These are phyloP conservation scores for Pleurotus citrinopileatus DNA, from an alignment of 768 basidiomycete genomes.

Conservation along the genomic window DNA sequence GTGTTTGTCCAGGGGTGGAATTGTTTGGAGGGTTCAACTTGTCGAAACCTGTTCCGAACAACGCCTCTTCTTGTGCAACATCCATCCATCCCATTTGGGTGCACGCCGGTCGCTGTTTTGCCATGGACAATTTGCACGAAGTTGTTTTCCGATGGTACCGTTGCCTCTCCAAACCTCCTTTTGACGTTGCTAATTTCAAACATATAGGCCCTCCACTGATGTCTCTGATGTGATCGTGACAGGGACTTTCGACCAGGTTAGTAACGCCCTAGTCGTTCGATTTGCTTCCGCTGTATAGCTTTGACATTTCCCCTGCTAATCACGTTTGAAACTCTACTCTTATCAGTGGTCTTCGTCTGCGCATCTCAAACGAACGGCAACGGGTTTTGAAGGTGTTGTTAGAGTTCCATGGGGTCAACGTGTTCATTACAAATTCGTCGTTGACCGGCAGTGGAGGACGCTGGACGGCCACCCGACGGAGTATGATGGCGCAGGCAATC, in stretches of 20 bases:
- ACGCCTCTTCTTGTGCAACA: neutral
- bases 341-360: conserved; percentile 60
- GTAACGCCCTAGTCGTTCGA: conserved; percentile 19
- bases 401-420: conserved; percentile 61
- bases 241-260: conserved; percentile 76
- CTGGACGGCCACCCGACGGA: conserved; percentile 57
- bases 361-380: conserved; percentile 47
- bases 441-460: conserved; percentile 67
- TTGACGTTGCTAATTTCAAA: no score
- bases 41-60: neutral
- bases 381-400: conserved; percentile 54
- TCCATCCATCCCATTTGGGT: neutral
- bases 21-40: conserved; percentile 4
- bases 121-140: conserved; percentile 46
- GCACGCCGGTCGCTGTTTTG: neutral
- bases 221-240: conserved; percentile 64
- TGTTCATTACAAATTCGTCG: conserved; percentile 75
- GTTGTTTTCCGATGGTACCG: conserved; percentile 49
- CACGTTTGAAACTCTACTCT: neutral
- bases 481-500: conserved; percentile 56
- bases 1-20: neutral
- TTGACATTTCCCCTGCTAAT: neutral
- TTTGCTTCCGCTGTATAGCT: conserved; percentile 5
- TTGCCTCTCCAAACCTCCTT: neutral
- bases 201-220: conserved; percentile 59